Evolutionary conservation across 768 basidiomycete species (phyloP).

Genomic region (Kwoniella botswanensis): DNA sequence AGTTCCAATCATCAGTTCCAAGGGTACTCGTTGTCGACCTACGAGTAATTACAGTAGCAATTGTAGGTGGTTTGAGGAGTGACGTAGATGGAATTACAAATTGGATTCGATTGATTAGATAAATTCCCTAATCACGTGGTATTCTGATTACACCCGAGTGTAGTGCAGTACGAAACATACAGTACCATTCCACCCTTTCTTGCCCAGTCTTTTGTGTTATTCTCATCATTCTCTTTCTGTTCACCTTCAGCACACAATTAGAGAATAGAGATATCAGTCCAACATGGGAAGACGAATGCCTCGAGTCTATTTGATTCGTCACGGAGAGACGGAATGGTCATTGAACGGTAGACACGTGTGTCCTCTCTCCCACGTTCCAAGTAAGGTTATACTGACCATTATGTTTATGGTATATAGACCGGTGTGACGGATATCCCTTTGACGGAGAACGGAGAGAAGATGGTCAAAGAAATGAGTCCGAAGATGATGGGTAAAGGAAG

Average conservation of each 20-base stretch:
- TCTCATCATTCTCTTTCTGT: not conserved
- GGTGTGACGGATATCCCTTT: slow-evolving; percentile 87
- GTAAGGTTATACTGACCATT: not conserved
- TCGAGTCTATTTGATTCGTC: slow-evolving; percentile 77
- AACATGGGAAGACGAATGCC: slow-evolving; percentile 62
- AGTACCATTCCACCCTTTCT: not conserved
- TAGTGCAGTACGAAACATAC: too few species aligned
- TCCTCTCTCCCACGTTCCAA: slow-evolving; percentile 1
- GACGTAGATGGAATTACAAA: not conserved
- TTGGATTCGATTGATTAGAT: not conserved
- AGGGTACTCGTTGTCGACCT: not conserved
- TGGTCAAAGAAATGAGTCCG: slow-evolving; percentile 69
- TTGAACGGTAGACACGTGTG: slow-evolving; percentile 66
- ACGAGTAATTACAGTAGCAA: not conserved
- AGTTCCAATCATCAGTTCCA: too few species aligned
- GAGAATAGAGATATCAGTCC: not conserved
- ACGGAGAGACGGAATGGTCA: slow-evolving; percentile 95
- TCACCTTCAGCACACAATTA: not conserved
- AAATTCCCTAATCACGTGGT: not conserved
- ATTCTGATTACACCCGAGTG: not conserved
- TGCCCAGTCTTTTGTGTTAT: not conserved
- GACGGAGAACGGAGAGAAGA: slow-evolving; percentile 73
- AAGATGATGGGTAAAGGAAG: slow-evolving; percentile 77
- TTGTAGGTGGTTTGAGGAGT: not conserved
- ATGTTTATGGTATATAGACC: slow-evolving; percentile 64